phyloP scores from a whole-genome alignment of 1,139 yeast genomes.

The Hyphopichia pseudoburtonii region DNA sequence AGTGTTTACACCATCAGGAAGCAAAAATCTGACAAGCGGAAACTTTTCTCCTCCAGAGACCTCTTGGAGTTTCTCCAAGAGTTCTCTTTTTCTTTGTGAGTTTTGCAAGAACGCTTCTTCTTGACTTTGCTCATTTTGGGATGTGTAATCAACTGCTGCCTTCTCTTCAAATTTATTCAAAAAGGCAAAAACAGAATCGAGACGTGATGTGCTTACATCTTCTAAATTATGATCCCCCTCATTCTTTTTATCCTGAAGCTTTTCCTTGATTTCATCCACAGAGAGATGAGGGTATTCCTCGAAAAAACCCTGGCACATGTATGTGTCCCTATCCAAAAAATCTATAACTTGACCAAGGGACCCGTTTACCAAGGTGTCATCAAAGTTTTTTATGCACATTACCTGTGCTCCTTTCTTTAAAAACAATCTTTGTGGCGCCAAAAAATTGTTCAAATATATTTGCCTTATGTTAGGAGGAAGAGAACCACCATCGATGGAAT shows the following conservation, averaged over 20 bases:
- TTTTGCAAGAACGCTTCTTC: slow-evolving; percentile 12
- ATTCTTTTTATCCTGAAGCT: neutral
- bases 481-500: slow-evolving; percentile 64
- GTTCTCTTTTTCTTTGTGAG: slow-evolving; percentile 19
- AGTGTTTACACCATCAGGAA: slow-evolving; percentile 63
- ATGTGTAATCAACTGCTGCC: slow-evolving; percentile 5
- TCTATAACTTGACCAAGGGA: slow-evolving; percentile 75
- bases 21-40: slow-evolving; percentile 77
- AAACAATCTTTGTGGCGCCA: slow-evolving; percentile 64
- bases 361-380: slow-evolving; percentile 87
- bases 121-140: neutral
- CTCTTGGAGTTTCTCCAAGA: slow-evolving; percentile 16
- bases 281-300: slow-evolving; percentile 19
- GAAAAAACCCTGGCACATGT: slow-evolving; percentile 23
- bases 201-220: neutral
- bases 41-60: slow-evolving; percentile 34
- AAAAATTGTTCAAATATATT: slow-evolving; percentile 56
- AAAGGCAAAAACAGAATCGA: slow-evolving; percentile 3
- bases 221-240: slow-evolving; percentile 6
- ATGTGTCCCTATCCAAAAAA: slow-evolving; percentile 39
- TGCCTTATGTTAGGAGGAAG: slow-evolving; percentile 46
- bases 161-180: slow-evolving; percentile 1
- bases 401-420: slow-evolving; percentile 89
- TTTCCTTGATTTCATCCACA: slow-evolving; percentile 15
- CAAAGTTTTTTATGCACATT: slow-evolving; percentile 91